Evolutionary conservation across 345 rosid species (phyloP).

Genomic region (Viola odorata): DNA sequence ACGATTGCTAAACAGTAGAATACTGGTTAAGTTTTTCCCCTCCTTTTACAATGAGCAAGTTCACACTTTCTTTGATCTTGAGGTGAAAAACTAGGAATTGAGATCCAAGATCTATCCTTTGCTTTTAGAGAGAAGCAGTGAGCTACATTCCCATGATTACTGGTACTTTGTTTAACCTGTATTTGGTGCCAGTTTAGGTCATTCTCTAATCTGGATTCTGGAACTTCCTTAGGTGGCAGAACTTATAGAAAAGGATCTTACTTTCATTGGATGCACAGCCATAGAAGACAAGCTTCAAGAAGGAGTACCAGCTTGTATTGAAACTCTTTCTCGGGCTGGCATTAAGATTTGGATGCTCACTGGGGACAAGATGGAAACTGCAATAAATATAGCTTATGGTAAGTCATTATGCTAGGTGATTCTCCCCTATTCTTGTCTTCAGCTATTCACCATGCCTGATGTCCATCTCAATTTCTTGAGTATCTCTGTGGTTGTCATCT

Average conservation of each 20-base stretch:
- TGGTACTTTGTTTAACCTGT: not conserved
- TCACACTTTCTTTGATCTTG: too few species aligned
- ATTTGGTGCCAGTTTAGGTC: slow-evolving; percentile 5
- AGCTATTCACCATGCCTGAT: slow-evolving; percentile 11
- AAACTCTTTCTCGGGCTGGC: slow-evolving; percentile 97
- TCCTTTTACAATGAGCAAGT: too few species aligned
- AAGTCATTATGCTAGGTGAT: slow-evolving; percentile 15
- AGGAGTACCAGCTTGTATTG: slow-evolving; percentile 95
- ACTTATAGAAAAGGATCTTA: slow-evolving; percentile 84
- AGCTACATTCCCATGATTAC: too few species aligned
- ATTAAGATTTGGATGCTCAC: slow-evolving; percentile 98
- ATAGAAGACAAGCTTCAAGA: slow-evolving; percentile 99
- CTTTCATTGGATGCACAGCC: slow-evolving; percentile 90
- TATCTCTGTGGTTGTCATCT: slow-evolving; percentile 20
- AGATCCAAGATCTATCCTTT: not conserved
- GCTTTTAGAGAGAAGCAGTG: not conserved
- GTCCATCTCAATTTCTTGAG: slow-evolving; percentile 13
- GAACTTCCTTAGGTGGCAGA: slow-evolving; percentile 75
- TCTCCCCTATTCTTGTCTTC: not conserved
- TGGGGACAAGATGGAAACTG: slow-evolving; percentile 99
- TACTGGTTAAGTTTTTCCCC: too few species aligned
- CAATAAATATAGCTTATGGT: slow-evolving; percentile 98
- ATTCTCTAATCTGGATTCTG: slow-evolving; percentile 9
- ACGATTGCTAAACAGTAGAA: too few species aligned
- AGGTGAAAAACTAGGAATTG: not conserved